A percentile compares a stretch with the other conserved stretches of the same genome.
phyloP scores from a whole-genome alignment of 1,139 yeast genomes.

The Magnusiomyces tetraspermus region DNA sequence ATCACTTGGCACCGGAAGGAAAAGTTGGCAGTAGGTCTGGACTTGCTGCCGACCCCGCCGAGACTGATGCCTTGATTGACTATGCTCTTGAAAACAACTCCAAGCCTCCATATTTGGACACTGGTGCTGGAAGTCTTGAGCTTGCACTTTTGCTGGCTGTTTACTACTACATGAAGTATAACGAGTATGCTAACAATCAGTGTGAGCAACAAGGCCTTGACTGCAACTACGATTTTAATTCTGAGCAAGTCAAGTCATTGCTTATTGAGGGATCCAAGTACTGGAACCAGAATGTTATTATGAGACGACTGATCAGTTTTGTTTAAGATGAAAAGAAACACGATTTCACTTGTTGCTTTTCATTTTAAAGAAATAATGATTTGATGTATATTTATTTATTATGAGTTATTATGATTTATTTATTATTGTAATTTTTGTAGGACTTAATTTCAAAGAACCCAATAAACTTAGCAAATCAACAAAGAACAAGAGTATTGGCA shows the following conservation, averaged over 20 bases:
- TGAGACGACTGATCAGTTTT: background rate
- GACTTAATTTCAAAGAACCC: no score
- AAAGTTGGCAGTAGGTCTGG: background rate
- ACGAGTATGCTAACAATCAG: no score
- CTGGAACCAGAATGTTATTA: background rate
- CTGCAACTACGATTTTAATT: no score
- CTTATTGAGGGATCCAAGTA: background rate
- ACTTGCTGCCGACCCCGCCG: background rate
- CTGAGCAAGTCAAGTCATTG: background rate
- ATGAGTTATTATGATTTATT: no score
- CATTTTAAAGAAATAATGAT: no score
- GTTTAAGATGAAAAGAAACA: no score
- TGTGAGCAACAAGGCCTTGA: no score
- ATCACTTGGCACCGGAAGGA: background rate
- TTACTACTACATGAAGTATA: slow-evolving; percentile 5
- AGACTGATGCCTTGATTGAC: slow-evolving; percentile 5
- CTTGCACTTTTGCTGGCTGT: slow-evolving; percentile 17
- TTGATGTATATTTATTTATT: no score
- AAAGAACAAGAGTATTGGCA: no score
- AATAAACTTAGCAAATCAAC: no score
- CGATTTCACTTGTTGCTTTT: no score
- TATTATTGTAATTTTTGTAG: no score
- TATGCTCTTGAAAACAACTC: background rate
- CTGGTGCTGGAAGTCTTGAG: slow-evolving; percentile 1
- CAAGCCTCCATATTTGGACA: background rate